Evolutionary conservation across 495 filamentous ascomycete genomes (phyloP).

Genomic region (Podospora anserina): DNA sequence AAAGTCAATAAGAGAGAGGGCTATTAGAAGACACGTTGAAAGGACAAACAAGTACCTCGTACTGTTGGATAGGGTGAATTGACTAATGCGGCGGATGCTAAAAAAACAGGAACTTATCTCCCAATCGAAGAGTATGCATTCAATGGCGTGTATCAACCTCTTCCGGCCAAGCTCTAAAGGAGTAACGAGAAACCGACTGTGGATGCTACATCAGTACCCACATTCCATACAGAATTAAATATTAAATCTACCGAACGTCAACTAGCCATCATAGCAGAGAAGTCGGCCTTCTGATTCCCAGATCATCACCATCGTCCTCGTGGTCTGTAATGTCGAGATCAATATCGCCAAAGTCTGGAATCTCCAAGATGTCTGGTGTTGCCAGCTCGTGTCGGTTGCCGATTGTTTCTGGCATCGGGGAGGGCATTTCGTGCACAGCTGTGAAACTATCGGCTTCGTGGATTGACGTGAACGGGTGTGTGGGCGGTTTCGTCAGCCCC

Average conservation of each 20-base stretch:
- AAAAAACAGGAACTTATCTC: not conserved
- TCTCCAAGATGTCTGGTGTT: slow-evolving; percentile 1
- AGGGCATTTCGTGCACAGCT: not conserved
- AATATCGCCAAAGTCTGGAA: not conserved
- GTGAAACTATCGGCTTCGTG: not conserved
- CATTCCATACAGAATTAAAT: not conserved
- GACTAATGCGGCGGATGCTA: not conserved
- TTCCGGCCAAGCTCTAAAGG: not conserved
- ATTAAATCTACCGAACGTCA: too few relatives aligned
- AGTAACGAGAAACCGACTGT: not conserved
- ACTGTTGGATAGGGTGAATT: not conserved
- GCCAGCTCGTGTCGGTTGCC: not conserved
- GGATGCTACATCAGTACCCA: not conserved
- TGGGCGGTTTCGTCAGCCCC: not conserved
- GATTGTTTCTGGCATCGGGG: not conserved
- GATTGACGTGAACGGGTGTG: not conserved
- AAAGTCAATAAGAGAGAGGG: slow-evolving; percentile 25
- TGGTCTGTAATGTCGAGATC: not conserved
- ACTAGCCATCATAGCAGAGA: not conserved
- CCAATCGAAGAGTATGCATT: not conserved
- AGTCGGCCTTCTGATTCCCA: not conserved
- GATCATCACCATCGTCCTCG: not conserved
- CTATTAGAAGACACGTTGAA: slow-evolving; percentile 14
- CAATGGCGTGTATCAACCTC: not conserved
- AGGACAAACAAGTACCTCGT: not conserved